Base-by-base conservation (phyloP, 2,329 filamentous ascomycete genomes). In the Eutypa lata region DNA sequence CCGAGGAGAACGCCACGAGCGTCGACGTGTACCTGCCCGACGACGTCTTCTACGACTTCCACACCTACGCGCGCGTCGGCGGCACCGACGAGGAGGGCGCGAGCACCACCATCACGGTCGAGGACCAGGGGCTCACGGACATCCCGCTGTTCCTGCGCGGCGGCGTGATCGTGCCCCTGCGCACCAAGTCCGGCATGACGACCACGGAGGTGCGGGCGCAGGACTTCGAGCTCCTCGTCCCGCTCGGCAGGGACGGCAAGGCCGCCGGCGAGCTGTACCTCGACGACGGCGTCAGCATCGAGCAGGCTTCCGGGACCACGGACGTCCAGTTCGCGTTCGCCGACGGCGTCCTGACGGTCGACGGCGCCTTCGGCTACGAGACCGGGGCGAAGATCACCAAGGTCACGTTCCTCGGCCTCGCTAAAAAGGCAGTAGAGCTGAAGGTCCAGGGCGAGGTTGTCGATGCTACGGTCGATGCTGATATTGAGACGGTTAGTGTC, bases 261-360 rank as follows among this genome's bases (percentile, higher is more conserved):
- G 90, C 90, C 0, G 68, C 65, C 1, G 90, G 90, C 0, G 75
- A 77, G 49, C 73, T 94, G 52, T 94, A 92, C 66, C 72, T 94
- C 5, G 90, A 94, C 60, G 90, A 95, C 55, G 90, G 90, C 8
- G 83, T 85, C 53, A 84, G 80, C 24, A 61, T 92, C 48, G 72
- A 81, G 68, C 13, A 16, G 35, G 6, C 13, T 4, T 56, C 71
- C 2, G 67, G 61, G 1, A 81, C 76, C n/a, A 82, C 78, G 7
- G 72, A 81, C 51, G 76, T 91, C 49, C 68, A 72, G 14, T 89
- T 92, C 60, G 61, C 66, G 8, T 92, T 83, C 64, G 71, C 76
- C 45, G 65, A 76, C 2, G 79, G 80, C 33, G 70, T 71, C 52
- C 75, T 89, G 22, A 70, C 60, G 0, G 69, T 78, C 35, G 72